Conservation (phyloP, 345 rosid genomes). For the Syzygium aromaticum region DNA sequence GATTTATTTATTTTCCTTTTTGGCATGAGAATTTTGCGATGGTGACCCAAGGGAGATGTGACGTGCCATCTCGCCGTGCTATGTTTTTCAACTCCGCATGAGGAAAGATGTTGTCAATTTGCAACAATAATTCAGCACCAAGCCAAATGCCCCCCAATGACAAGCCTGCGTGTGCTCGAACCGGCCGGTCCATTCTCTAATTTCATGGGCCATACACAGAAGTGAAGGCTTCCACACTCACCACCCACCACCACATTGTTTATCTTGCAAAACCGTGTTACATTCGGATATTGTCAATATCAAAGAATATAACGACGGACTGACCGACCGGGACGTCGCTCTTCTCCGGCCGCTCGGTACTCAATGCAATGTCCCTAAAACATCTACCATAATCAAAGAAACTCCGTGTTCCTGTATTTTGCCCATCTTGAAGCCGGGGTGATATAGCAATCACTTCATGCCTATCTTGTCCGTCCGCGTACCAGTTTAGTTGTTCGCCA, state of each 20-base stretch:
- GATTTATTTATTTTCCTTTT: background rate
- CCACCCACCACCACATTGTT: background rate
- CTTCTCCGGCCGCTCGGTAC: background rate
- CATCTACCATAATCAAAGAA: background rate
- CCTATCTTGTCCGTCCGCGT: too few relatives aligned
- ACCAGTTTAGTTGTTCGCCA: background rate
- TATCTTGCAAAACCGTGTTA: background rate
- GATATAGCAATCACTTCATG: background rate
- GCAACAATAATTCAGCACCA: background rate
- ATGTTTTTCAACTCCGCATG: background rate
- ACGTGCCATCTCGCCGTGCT: background rate
- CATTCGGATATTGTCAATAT: background rate
- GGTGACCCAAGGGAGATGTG: background rate
- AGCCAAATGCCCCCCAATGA: background rate
- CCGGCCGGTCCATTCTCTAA: background rate
- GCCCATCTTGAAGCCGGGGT: background rate
- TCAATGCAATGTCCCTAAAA: background rate
- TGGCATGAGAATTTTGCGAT: background rate
- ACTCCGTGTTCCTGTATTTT: background rate
- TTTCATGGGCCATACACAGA: background rate
- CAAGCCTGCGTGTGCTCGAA: background rate
- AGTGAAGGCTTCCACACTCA: background rate
- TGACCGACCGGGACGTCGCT: fast-evolving
- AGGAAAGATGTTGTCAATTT: background rate
- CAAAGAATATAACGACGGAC: background rate